These are phyloP conservation scores for Acidomyces sp. DNA, from an alignment of 495 filamentous ascomycete genomes.

Conservation along the genomic window DNA sequence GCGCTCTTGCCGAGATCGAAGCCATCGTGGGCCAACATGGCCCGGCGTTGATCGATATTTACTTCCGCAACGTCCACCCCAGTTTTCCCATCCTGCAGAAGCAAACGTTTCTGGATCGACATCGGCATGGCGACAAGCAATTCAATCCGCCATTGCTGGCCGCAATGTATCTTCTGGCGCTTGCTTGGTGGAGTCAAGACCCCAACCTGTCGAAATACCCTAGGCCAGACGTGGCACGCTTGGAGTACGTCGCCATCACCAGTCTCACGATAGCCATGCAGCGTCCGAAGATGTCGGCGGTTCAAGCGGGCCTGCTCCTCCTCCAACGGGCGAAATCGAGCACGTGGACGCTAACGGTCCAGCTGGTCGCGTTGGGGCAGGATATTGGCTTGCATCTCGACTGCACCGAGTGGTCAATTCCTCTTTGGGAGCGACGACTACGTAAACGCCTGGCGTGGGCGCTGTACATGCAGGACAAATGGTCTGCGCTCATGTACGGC, in stretches of 20 bases:
- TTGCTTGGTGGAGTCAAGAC: conserved; percentile 78
- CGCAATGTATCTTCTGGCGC: conserved; percentile 77
- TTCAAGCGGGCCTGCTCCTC: conserved; percentile 81
- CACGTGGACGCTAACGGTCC: conserved; percentile 74
- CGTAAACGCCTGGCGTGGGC: conserved; percentile 82
- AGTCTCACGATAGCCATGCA: conserved; percentile 65
- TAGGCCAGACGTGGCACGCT: conserved; percentile 56
- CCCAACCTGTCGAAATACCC: conserved; percentile 49
- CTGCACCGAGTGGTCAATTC: conserved; percentile 77
- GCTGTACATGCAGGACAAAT: conserved; percentile 87
- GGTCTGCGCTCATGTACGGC: conserved; percentile 75
- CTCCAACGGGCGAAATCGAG: conserved; percentile 79
- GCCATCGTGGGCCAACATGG: conserved; percentile 71
- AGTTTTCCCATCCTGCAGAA: conserved; percentile 85
- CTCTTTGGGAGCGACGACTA: conserved; percentile 70
- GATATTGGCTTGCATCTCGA: conserved; percentile 80
- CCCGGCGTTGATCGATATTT: conserved; percentile 67
- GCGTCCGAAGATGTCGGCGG: conserved; percentile 77
- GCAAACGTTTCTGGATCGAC: conserved; percentile 72
- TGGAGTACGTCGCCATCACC: conserved; percentile 65
- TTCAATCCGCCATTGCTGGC: conserved; percentile 76
- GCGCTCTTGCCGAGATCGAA: conserved; percentile 69
- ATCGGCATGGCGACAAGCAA: conserved; percentile 57
- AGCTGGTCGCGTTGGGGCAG: conserved; percentile 67
- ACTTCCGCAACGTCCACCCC: conserved; percentile 78